Percentiles rank a stretch among this genome's conserved stretches.
Evolutionary conservation across 305 asterid species (phyloP).

Genomic region (Plantago coronopus): DNA sequence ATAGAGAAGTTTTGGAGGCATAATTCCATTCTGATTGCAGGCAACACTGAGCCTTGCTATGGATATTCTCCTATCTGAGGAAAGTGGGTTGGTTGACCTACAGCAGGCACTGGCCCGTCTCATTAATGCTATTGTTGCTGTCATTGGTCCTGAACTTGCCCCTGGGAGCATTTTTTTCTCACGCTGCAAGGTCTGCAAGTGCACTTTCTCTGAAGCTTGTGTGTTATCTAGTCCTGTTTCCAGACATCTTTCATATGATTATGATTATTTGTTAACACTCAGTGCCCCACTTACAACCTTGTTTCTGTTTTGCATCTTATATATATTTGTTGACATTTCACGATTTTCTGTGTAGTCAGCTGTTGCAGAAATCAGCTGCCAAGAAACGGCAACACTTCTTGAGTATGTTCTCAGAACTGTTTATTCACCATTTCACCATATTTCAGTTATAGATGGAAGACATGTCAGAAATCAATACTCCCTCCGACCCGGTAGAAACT

Average conservation of each 20-base stretch:
- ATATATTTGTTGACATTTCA: conserved; percentile 28
- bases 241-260: conserved; percentile 12
- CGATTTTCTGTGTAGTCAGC: conserved; percentile 68
- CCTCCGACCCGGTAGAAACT: no score
- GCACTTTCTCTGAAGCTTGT: conserved; percentile 25
- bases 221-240: conserved; percentile 4
- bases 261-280: conserved; percentile 11
- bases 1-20: no score
- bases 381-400: conserved; percentile 86
- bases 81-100: conserved; percentile 87
- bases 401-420: conserved; percentile 57
- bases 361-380: conserved; percentile 91
- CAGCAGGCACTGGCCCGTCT: conserved; percentile 98
- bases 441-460: conserved; percentile 16
- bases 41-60: conserved; percentile 92
- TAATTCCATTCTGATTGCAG: conserved; percentile 39
- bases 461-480: no score
- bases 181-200: conserved; percentile 81
- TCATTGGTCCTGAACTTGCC: conserved; percentile 98
- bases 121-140: conserved; percentile 93
- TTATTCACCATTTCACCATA: conserved; percentile 1
- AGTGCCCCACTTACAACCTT: conserved; percentile 14
- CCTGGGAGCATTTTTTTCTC: conserved; percentile 98
- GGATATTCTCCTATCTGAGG: conserved; percentile 92
- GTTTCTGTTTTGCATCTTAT: conserved; percentile 11